Conservation (phyloP, 1,139 yeast genomes). For the Hemisphaericaspora subhashii region DNA sequence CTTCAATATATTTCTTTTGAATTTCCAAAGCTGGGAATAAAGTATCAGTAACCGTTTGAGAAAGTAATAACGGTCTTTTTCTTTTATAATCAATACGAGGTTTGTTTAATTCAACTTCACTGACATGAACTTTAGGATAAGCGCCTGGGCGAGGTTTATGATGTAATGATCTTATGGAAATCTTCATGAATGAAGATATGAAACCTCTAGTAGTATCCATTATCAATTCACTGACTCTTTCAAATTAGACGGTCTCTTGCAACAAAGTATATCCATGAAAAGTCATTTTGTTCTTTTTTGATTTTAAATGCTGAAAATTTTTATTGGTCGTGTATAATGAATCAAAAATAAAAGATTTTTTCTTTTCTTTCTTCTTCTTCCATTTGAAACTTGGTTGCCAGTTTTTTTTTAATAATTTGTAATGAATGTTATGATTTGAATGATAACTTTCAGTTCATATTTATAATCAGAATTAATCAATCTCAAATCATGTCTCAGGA, state of each 20-base stretch:
- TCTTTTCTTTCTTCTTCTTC: not conserved
- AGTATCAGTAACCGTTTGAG: slow-evolving; percentile 41
- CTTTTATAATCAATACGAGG: slow-evolving; percentile 42
- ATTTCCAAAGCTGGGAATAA: slow-evolving; percentile 44
- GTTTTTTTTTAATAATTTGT: no score
- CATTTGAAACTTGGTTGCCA: no score
- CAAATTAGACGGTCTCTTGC: no score
- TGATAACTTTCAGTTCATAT: no score
- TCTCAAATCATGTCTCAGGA: slow-evolving; percentile 14
- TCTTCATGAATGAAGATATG: slow-evolving; percentile 13
- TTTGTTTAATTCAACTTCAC: slow-evolving; percentile 40
- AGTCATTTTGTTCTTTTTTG: no score
- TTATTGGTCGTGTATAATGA: not conserved
- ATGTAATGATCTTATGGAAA: slow-evolving; percentile 28
- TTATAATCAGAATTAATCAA: no score
- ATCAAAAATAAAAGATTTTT: not conserved
- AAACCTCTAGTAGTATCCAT: not conserved
- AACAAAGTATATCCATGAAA: no score
- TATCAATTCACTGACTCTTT: not conserved
- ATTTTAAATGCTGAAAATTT: not conserved
- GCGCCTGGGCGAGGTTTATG: slow-evolving; percentile 30
- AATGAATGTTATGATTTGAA: no score
- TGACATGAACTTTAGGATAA: slow-evolving; percentile 43
- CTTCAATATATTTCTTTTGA: slow-evolving; percentile 32
- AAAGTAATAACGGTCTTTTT: slow-evolving; percentile 40